These are phyloP conservation scores for Punica granatum DNA, from an alignment of 345 rosid genomes.

Conservation along the genomic window DNA sequence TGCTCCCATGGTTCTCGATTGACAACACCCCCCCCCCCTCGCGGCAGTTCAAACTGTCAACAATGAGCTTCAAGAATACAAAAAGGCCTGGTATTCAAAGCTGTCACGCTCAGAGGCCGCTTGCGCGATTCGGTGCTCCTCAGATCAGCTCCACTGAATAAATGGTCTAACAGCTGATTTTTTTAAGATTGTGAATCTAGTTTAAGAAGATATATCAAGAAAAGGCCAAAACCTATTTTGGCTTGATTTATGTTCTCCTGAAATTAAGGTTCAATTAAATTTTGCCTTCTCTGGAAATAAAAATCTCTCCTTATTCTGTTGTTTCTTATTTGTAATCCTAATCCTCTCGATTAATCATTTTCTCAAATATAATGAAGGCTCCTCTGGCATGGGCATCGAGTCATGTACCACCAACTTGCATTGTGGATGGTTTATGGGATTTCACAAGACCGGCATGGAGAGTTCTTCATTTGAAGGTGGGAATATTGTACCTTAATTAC, in stretches of 20 bases:
- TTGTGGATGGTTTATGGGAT: slow-evolving; percentile 98
- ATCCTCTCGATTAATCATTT: slow-evolving; percentile 1
- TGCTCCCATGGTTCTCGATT: too few species aligned
- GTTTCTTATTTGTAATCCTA: not conserved
- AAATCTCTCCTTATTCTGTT: not conserved
- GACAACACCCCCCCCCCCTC: too few species aligned
- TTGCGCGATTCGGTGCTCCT: too few species aligned
- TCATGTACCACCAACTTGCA: slow-evolving; percentile 88
- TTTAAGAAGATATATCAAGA: not conserved
- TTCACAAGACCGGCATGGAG: slow-evolving; percentile 90
- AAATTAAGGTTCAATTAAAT: not conserved
- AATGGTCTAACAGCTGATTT: not conserved
- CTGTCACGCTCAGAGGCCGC: too few species aligned
- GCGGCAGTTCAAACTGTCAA: too few species aligned
- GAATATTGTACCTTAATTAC: slow-evolving; percentile 3
- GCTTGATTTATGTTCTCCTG: not conserved
- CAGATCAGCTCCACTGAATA: too few species aligned
- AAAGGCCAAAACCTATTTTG: not conserved
- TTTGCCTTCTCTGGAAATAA: not conserved
- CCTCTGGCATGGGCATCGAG: slow-evolving; percentile 98
- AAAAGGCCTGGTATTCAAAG: too few species aligned
- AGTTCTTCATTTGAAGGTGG: slow-evolving; percentile 80
- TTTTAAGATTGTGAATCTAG: not conserved
- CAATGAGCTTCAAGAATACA: too few species aligned
- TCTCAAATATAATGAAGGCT: slow-evolving; percentile 48